Percentiles rank a stretch among this genome's conserved stretches.
phyloP scores from a whole-genome alignment of 106 monocot species.

The Apostasia shenzhenica region DNA sequence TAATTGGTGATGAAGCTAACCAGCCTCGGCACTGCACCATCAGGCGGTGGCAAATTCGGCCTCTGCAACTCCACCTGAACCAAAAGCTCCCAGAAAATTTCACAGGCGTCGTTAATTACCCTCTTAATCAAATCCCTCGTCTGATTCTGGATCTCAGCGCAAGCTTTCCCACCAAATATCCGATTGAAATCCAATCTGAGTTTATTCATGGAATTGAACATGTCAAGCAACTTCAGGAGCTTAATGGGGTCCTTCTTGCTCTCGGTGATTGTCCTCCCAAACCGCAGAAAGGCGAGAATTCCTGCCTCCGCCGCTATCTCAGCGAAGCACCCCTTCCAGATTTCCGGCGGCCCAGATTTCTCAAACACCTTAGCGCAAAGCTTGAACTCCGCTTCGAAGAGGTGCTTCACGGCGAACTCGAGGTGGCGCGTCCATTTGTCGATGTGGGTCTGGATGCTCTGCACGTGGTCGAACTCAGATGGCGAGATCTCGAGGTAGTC shows the following conservation, averaged over 20 bases:
- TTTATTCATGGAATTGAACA: slow-evolving; percentile 66
- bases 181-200: slow-evolving; percentile 79
- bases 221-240: slow-evolving; percentile 79
- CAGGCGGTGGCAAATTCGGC: slow-evolving; percentile 39
- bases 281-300: slow-evolving; percentile 61
- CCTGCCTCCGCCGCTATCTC: slow-evolving; percentile 65
- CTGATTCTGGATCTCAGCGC: slow-evolving; percentile 58
- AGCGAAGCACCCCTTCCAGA: slow-evolving; percentile 57
- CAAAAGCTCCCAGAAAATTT: slow-evolving; percentile 89
- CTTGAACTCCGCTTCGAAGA: slow-evolving; percentile 78
- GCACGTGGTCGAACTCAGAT: slow-evolving; percentile 40
- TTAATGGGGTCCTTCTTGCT: slow-evolving; percentile 91
- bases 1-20: slow-evolving; percentile 74
- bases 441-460: slow-evolving; percentile 48
- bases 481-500: slow-evolving; percentile 29
- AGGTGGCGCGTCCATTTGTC: slow-evolving; percentile 63
- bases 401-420: slow-evolving; percentile 77
- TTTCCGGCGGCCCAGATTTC: slow-evolving; percentile 20
- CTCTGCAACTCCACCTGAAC: slow-evolving; percentile 87
- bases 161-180: slow-evolving; percentile 70
- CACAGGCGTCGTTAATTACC: slow-evolving; percentile 75
- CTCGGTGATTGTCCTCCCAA: slow-evolving; percentile 52
- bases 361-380: slow-evolving; percentile 66
- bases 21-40: slow-evolving; percentile 62
- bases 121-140: slow-evolving; percentile 79